Base-by-base conservation (phyloP, 306 rosid species). In the Prunus padus region DNA sequence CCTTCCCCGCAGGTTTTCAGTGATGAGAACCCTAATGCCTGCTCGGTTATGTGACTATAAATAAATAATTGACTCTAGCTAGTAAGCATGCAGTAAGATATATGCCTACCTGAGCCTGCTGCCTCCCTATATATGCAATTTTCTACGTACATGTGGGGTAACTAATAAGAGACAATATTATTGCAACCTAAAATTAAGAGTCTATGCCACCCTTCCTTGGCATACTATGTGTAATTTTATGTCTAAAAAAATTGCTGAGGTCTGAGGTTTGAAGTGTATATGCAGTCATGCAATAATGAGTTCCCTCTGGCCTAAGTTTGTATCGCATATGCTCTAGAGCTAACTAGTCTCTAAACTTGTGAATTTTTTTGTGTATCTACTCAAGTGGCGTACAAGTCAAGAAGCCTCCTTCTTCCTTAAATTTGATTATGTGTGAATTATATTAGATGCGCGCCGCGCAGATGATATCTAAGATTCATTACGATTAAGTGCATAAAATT, bases 11-110 rank as follows among this genome's bases (percentile, higher is more conserved):
- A 87, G 82, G 73, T 95, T 62, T 92, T 95, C 89, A 95, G 98
- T 44, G 98, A 95, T 63, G 98, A 95, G 62, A 95, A 95, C 67
- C 97, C 98, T 22, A 87, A 92, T 77, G 97, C 96, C 4, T 95
- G 98, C 79, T 87, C 89, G 61, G 76, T 92, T 50, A 95, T 95
- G 95, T 94, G 83, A 81, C 60, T 72, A 49, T 33, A 40, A 42
- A 72, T 54, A 4, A 16, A 19, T 19, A 6, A 7, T 5, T 37
- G 42, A 37, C 9, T 37, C 42, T 37, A 37, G 61, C 10, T 57
- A n/a, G 25, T 59, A 44, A 22, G 64, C 64, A 8, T 25, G 64
- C 31, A 23, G 18, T 11, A 57, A 57, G 63, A 57, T 13, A 57
- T 13, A 37, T 37, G 42, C 42, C 42, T 37, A n/a, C n/a, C n/a